Evolutionary conservation across 495 filamentous ascomycete genomes (phyloP).

Genomic region (Alectoria sarmentosa): DNA sequence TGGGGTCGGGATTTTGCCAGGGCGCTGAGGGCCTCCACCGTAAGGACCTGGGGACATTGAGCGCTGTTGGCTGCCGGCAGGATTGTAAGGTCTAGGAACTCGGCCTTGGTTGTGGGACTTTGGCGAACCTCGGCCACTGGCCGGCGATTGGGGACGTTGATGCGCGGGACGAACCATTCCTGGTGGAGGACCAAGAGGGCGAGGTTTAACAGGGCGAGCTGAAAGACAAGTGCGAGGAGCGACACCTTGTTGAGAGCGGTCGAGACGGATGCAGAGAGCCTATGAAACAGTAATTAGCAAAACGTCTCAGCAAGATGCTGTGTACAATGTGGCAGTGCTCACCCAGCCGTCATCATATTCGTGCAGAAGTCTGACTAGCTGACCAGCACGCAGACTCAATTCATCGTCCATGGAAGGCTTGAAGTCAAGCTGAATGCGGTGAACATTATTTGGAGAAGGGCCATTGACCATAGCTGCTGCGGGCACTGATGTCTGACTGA

Average conservation of each 20-base stretch:
- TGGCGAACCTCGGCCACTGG: slow-evolving; percentile 33
- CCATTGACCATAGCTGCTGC: slow-evolving; percentile 47
- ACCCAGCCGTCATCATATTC: slow-evolving; percentile 99
- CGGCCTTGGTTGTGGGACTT: slow-evolving; percentile 33
- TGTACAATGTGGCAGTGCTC: slow-evolving; percentile 34
- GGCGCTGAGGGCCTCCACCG: slow-evolving; percentile 40
- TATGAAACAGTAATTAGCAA: slow-evolving; percentile 29
- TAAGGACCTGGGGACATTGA: slow-evolving; percentile 50
- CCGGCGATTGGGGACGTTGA: slow-evolving; percentile 42
- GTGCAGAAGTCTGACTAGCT: slow-evolving; percentile 80
- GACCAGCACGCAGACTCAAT: slow-evolving; percentile 67
- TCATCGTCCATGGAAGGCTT: slow-evolving; percentile 90
- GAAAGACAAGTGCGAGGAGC: slow-evolving; percentile 91
- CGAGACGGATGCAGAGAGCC: slow-evolving; percentile 86
- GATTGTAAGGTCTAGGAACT: slow-evolving; percentile 41
- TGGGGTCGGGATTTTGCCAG: slow-evolving; percentile 35
- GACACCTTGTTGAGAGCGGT: slow-evolving; percentile 87
- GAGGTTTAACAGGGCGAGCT: slow-evolving; percentile 84
- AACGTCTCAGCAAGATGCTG: not conserved
- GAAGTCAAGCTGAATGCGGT: slow-evolving; percentile 95
- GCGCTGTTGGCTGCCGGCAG: slow-evolving; percentile 35
- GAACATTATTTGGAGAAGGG: slow-evolving; percentile 48
- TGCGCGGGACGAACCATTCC: slow-evolving; percentile 48
- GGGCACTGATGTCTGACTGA: slow-evolving; percentile 45
- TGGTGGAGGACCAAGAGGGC: slow-evolving; percentile 44